Evolutionary conservation across 176 grass and related monocot species (phyloP).

Genomic region (Hordeum marinum): DNA sequence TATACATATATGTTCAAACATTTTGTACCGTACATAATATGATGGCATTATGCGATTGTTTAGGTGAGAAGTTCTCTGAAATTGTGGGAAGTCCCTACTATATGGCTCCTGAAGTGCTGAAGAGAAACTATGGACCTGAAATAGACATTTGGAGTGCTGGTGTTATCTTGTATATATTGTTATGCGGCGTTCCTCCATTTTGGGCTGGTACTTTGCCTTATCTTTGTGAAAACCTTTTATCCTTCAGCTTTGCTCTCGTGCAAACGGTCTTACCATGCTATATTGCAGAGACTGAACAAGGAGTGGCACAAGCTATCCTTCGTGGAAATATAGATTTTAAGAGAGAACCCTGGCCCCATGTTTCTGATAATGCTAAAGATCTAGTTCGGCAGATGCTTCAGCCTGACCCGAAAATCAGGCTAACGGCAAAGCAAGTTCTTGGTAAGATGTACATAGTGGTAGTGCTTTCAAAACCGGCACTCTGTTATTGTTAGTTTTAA

Average conservation of each 20-base stretch:
- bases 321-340: constrained; percentile 98
- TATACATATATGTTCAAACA: not conserved
- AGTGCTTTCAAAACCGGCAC: not conserved
- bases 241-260: not conserved
- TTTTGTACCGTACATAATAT: not conserved
- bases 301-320: constrained; percentile 97
- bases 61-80: constrained; percentile 96
- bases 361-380: constrained; percentile 96
- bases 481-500: constrained; percentile 5
- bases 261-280: constrained; percentile 22
- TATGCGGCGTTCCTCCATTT: constrained; percentile 97
- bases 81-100: constrained; percentile 99
- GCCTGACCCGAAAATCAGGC: constrained; percentile 80
- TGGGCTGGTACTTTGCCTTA: constrained; percentile 73
- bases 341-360: constrained; percentile 93
- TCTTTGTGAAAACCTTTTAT: not conserved
- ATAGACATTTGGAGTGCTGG: constrained; percentile 99
- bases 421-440: constrained; percentile 97
- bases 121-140: constrained; percentile 97
- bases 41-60: constrained; percentile 14
- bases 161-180: constrained; percentile 95
- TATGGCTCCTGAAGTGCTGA: constrained; percentile 99
- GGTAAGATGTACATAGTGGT: constrained; percentile 41
- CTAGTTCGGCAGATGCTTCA: constrained; percentile 92
- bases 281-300: constrained; percentile 96